Percentiles rank a stretch among this genome's conserved stretches.
Evolutionary conservation across 306 rosid species (phyloP).

Genomic region (Ochetophila trinervis): DNA sequence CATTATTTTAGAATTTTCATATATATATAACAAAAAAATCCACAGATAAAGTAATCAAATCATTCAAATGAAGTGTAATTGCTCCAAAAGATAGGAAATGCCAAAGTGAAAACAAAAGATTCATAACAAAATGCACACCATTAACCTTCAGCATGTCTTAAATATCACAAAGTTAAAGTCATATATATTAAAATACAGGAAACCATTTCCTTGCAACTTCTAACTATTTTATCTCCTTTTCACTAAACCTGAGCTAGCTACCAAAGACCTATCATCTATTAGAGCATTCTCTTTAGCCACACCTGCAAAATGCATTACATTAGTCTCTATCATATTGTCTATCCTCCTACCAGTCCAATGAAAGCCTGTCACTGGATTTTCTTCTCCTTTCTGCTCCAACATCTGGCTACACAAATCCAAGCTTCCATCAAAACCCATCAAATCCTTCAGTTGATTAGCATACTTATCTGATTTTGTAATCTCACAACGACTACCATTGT

Average conservation of each 20-base stretch:
- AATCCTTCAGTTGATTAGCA: slow-evolving; percentile 43
- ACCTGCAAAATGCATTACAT: slow-evolving; percentile 32
- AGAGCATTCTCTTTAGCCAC: slow-evolving; percentile 22
- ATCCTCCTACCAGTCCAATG: slow-evolving; percentile 27
- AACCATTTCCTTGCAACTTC: background rate
- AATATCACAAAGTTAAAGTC: background rate
- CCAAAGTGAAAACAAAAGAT: background rate
- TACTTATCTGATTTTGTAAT: slow-evolving; percentile 44
- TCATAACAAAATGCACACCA: background rate
- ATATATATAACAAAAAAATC: no score
- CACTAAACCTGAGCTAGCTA: slow-evolving; percentile 38
- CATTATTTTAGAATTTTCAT: no score
- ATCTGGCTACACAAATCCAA: slow-evolving; percentile 2
- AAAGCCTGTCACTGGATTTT: slow-evolving; percentile 11
- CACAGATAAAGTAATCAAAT: no score
- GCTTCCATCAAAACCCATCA: slow-evolving; percentile 6
- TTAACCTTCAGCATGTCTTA: no score
- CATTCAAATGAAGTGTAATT: no score
- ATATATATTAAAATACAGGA: background rate
- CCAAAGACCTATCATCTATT: slow-evolving; percentile 30
- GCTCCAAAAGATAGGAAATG: background rate
- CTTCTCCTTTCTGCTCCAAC: slow-evolving; percentile 14
- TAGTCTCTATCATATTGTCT: slow-evolving; percentile 30
- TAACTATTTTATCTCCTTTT: slow-evolving; percentile 39
- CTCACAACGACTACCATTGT: slow-evolving; percentile 23